phyloP scores from a whole-genome alignment of 164 flowering plant species.

The Tinospora cordifolia region DNA sequence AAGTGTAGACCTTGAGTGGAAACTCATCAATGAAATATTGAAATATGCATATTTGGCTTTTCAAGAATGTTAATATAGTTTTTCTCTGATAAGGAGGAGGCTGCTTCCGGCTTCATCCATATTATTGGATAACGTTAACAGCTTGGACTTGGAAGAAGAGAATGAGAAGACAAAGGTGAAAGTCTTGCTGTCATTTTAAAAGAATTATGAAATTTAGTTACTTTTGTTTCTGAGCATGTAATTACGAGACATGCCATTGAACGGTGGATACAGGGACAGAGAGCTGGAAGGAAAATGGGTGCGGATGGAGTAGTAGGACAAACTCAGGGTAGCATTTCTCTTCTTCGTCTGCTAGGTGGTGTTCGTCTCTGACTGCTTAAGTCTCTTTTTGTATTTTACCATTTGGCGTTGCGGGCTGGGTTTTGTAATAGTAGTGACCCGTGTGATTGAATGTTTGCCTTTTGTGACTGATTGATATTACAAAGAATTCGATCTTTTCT shows the following conservation, averaged over 20 bases:
- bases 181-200: not conserved
- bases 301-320: constrained; percentile 22
- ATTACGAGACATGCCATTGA: not conserved
- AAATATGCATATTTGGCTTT: not conserved
- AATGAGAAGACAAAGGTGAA: constrained; percentile 46
- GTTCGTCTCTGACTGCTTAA: constrained; percentile 7
- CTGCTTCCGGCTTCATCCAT: constrained; percentile 59
- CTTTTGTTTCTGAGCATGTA: not conserved
- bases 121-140: constrained; percentile 38
- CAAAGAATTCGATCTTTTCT: too few relatives aligned
- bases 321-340: constrained; percentile 49
- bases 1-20: not conserved
- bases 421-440: too few relatives aligned
- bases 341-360: constrained; percentile 39
- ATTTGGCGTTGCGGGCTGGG: too few relatives aligned
- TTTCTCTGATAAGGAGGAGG: constrained; percentile 37
- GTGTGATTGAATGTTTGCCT: too few relatives aligned
- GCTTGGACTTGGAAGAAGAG: constrained; percentile 43
- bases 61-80: not conserved
- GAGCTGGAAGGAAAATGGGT: constrained; percentile 31
- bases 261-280: constrained; percentile 31
- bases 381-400: too few relatives aligned
- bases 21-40: not conserved
- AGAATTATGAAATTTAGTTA: not conserved
- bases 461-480: too few relatives aligned